phyloP scores from a whole-genome alignment of 179 eudicot genomes.

The Patellifolia procumbens region DNA sequence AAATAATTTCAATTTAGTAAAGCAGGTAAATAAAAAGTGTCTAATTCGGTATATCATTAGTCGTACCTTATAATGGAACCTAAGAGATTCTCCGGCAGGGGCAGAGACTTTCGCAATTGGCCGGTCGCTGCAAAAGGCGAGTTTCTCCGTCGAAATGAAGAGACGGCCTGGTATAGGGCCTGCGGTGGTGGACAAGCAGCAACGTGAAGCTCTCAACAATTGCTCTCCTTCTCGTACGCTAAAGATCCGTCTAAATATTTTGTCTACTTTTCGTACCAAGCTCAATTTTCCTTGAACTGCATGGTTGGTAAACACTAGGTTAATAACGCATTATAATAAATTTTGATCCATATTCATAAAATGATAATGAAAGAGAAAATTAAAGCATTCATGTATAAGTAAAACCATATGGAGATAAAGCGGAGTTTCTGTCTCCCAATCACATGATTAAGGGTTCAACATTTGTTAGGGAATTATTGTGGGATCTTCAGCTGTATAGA shows the following conservation, averaged over 20 bases:
- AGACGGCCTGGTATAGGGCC: constrained; percentile 43
- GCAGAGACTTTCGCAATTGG: constrained; percentile 29
- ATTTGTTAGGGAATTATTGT: too few relatives aligned
- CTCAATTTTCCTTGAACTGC: constrained; percentile 40
- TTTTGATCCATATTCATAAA: too few relatives aligned
- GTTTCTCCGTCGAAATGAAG: constrained; percentile 39
- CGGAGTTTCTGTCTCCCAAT: too few relatives aligned
- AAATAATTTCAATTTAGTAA: too few relatives aligned
- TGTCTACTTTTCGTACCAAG: constrained; percentile 47
- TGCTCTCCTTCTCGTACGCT: constrained; percentile 29
- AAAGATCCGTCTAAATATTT: constrained; percentile 37
- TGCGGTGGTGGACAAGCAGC: constrained; percentile 36
- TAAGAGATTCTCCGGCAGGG: constrained; percentile 18
- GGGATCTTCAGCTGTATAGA: too few relatives aligned
- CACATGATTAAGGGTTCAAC: too few relatives aligned
- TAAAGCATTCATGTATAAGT: too few relatives aligned
- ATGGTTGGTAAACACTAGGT: neutral
- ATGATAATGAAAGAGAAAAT: too few relatives aligned
- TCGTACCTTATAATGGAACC: constrained; percentile 39
- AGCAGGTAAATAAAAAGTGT: too few relatives aligned
- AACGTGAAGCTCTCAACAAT: constrained; percentile 39
- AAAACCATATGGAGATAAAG: too few relatives aligned
- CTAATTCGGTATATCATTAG: too few relatives aligned
- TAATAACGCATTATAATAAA: too few relatives aligned
- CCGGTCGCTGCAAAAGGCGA: constrained; percentile 39